phyloP scores from a whole-genome alignment of 2,329 filamentous ascomycete genomes.

The Xylaria sp. region DNA sequence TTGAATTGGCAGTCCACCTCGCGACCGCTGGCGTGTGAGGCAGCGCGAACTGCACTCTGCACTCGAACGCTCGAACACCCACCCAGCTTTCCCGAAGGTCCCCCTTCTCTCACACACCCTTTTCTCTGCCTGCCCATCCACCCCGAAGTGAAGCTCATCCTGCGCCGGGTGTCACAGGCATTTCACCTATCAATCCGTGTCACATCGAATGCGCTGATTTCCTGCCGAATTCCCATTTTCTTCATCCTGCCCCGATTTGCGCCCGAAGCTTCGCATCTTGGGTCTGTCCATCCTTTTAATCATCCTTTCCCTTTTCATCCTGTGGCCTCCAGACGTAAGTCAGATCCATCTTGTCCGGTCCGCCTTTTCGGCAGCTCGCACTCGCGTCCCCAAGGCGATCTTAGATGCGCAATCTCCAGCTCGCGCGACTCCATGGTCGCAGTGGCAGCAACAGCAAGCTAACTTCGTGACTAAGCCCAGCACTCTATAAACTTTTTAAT shows the following conservation, averaged over 20 bases:
- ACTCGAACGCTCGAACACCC: constrained; percentile 20
- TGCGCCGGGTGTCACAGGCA: constrained; percentile 31
- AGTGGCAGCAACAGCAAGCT: constrained; percentile 34
- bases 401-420: constrained; percentile 29
- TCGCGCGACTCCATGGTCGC: constrained; percentile 29
- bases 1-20: constrained; percentile 28
- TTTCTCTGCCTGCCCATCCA: constrained; percentile 28
- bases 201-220: constrained; percentile 11
- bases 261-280: constrained; percentile 9
- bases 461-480: constrained; percentile 29
- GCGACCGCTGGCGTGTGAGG: constrained; percentile 13
- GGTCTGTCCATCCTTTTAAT: constrained; percentile 15
- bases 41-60: constrained; percentile 21
- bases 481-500: constrained; percentile 27
- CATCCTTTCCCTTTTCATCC: constrained; percentile 20
- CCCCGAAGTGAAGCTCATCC: constrained; percentile 25
- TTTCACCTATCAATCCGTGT: constrained; percentile 21
- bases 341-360: constrained; percentile 33
- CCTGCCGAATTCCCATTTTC: constrained; percentile 8
- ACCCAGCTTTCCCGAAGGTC: constrained; percentile 16
- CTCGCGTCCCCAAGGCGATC: constrained; percentile 33
- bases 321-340: constrained; percentile 33
- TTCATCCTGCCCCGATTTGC: constrained; percentile 15
- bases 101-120: constrained; percentile 18
- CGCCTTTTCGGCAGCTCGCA: constrained; percentile 28